These are phyloP conservation scores for Talaromyces albobiverticillius DNA, from an alignment of 2,329 filamentous ascomycete genomes.

Conservation along the genomic window DNA sequence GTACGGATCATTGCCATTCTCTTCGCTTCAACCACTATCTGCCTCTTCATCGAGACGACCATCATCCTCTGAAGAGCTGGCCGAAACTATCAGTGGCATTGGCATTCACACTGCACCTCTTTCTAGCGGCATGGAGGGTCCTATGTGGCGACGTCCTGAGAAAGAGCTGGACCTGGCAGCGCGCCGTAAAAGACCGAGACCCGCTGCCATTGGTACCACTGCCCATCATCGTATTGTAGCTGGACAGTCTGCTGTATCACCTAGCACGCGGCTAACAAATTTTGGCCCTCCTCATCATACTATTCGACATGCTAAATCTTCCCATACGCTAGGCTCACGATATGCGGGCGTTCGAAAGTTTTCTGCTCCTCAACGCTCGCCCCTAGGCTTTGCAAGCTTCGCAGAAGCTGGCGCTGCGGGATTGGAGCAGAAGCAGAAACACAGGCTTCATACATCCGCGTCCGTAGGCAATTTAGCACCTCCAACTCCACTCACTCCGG, in stretches of 20 bases:
- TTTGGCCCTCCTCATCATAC: conserved; percentile 30
- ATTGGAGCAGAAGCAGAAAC: conserved; percentile 27
- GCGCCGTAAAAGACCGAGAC: conserved; percentile 45
- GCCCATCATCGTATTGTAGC: conserved; percentile 36
- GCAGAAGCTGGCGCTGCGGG: conserved; percentile 41
- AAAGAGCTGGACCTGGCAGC: conserved; percentile 46
- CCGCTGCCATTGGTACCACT: conserved; percentile 45
- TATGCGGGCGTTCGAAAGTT: conserved; percentile 48
- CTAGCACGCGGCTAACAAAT: conserved; percentile 34
- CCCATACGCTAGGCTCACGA: conserved; percentile 42
- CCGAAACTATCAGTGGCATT: conserved; percentile 32
- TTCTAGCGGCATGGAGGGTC: conserved; percentile 22
- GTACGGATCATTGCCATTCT: conserved; percentile 32
- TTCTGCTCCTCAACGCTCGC: conserved; percentile 46
- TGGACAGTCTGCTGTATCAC: conserved; percentile 41
- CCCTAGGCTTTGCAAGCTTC: conserved; percentile 44
- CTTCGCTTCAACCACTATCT: conserved; percentile 29
- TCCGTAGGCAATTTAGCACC: conserved; percentile 38
- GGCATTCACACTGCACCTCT: conserved; percentile 32
- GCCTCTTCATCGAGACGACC: conserved; percentile 26
- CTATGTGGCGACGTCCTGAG: conserved; percentile 34
- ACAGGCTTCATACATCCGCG: conserved; percentile 31
- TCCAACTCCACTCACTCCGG: conserved; percentile 43
- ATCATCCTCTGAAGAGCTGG: conserved; percentile 34
- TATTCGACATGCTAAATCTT: conserved; percentile 46